Conservation (phyloP, 2,329 filamentous ascomycete species). For the Fusarium pseudonygamai region DNA sequence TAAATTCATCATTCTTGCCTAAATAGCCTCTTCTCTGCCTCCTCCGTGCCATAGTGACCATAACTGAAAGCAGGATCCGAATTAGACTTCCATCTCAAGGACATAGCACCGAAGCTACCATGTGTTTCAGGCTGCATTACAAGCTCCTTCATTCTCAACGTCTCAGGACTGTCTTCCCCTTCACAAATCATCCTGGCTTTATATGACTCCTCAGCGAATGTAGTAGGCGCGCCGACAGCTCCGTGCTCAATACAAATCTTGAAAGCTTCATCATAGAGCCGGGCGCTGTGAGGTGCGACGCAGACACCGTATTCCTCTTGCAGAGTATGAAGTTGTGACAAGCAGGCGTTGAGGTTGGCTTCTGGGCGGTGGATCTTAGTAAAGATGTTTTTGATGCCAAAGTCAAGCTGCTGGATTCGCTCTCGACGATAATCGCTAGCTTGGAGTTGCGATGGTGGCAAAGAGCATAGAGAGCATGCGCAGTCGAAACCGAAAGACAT, state of each 20-base stretch:
- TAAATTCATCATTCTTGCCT: not conserved
- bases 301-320: not conserved
- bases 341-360: not conserved
- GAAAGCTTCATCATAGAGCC: not conserved
- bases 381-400: not conserved
- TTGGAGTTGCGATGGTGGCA: not conserved
- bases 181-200: not conserved
- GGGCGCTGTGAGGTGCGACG: not conserved
- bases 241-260: not conserved
- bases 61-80: too few species aligned
- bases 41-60: too few species aligned
- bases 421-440: not conserved
- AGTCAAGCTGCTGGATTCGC: not conserved
- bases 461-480: not conserved
- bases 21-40: not conserved
- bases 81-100: not conserved
- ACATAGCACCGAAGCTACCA: not conserved
- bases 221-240: not conserved
- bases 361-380: not conserved
- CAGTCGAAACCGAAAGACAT: not conserved
- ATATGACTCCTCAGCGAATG: not conserved
- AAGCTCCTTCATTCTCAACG: not conserved
- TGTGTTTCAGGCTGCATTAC: not conserved
- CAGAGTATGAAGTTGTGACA: not conserved
- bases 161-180: not conserved